Base-by-base conservation (phyloP, 768 basidiomycete genomes). In the Amanita thiersii region DNA sequence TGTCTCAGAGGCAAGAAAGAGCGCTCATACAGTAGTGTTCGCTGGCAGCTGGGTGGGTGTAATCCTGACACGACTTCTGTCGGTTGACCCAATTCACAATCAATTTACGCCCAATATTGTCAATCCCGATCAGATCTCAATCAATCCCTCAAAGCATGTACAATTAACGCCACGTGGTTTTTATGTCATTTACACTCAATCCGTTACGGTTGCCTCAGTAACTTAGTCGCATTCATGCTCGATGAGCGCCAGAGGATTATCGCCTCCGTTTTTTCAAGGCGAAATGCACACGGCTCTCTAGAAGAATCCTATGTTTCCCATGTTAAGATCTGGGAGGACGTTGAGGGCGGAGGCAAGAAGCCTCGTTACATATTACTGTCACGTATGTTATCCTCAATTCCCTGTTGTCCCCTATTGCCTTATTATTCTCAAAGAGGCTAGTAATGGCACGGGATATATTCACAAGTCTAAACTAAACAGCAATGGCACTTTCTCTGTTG, bases 381-480 rank as follows among this genome's bases (percentile, higher is more conserved):
- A 50, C 77, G 93, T 93, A 69, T 64, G 87, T 79, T 46, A 32
- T 46, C 37, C 26, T 36, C 38, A 33, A 48, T 42, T 17, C 35
- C 44, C 20, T 30, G 40, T 26, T 44, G 1, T 21, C 19, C 34
- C 5, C 43, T 15, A 37, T 39, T 37, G 26, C 31, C 44, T 45
- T 31, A 40, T 56, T 45, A 31, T 36, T 19, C 32, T 37, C 33
- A 14, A 54, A 86, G 84, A 80, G 65, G 67, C 79, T 3, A 64
- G 57, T 46, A 74, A 74, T 49, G 77, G 79, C 18, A 62, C 68
- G 35, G 81, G 81, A 1, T 78, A 81, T 58, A 75, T 99, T 14
- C 93, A 99, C 74, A 99, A 99, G 64, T 91, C 93, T 1, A 98
- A 98, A 64, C 66, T 89, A 49, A 98, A 99, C 57, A 81, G 83